Percentiles rank a stretch among this genome's conserved stretches.
These are phyloP conservation scores for Dinochytrium kinnereticum DNA, from an alignment of 371 early-diverging fungal species.

Conservation along the genomic window DNA sequence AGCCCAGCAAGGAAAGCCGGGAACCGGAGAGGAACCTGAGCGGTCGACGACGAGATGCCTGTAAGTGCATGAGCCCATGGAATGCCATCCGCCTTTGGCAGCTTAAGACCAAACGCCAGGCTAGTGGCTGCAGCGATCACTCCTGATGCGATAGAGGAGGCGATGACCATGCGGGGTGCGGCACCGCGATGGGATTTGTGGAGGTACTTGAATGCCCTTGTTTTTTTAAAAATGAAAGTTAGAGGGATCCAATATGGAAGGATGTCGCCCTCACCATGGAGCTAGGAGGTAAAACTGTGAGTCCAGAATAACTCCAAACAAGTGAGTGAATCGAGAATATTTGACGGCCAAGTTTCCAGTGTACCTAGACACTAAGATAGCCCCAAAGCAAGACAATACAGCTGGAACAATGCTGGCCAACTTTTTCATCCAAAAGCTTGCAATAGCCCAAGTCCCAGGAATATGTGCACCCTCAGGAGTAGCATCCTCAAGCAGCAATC, in stretches of 20 bases:
- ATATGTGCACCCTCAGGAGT: constrained; percentile 21
- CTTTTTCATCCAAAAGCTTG: constrained; percentile 25
- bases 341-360: background rate
- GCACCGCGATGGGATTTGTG: constrained; percentile 31
- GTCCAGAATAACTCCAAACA: constrained; percentile 26
- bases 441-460: constrained; percentile 19
- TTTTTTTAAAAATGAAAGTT: background rate
- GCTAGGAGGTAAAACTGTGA: constrained; percentile 30
- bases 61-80: constrained; percentile 8
- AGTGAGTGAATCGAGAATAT: background rate
- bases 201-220: constrained; percentile 29
- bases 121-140: constrained; percentile 13
- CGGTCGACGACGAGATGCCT: background rate
- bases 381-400: background rate
- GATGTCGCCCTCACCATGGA: constrained; percentile 19
- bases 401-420: constrained; percentile 17
- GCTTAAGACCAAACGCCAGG: constrained; percentile 10
- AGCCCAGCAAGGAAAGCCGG: constrained; percentile 35
- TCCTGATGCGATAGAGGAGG: constrained; percentile 12
- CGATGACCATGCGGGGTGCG: constrained; percentile 26
- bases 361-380: constrained; percentile 10
- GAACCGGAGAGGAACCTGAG: constrained; percentile 30
- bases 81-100: constrained; percentile 3
- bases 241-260: no score
- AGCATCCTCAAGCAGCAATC: constrained; percentile 10